Evolutionary conservation across 257 asterid species (phyloP).

Genomic region (Nicotiana undulata): DNA sequence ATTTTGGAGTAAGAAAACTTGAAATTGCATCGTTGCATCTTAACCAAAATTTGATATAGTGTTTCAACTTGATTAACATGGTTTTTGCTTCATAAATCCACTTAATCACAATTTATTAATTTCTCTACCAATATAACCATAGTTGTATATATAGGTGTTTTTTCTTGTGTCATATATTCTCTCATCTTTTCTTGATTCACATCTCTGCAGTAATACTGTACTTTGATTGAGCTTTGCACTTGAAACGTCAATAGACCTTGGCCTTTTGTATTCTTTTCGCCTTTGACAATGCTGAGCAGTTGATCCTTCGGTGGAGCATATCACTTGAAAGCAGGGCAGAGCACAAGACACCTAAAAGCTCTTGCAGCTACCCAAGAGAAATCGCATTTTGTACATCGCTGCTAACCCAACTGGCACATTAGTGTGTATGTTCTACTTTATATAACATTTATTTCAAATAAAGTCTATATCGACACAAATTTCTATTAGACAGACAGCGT

Average conservation of each 20-base stretch:
- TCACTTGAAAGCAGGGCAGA: not conserved
- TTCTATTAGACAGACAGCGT: not conserved
- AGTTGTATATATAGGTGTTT: not conserved
- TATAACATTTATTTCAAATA: not conserved
- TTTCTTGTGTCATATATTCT: not conserved
- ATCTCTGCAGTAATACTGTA: not conserved
- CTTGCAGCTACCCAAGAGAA: not conserved
- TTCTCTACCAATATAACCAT: not conserved
- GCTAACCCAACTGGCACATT: not conserved
- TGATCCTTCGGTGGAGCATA: not conserved
- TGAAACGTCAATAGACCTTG: not conserved
- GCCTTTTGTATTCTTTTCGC: not conserved
- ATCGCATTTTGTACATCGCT: not conserved
- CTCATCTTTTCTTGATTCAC: not conserved
- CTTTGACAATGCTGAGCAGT: not conserved
- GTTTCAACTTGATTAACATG: not conserved
- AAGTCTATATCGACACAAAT: not conserved
- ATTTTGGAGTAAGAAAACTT: not conserved
- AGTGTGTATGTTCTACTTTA: not conserved
- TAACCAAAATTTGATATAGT: not conserved
- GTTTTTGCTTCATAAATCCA: not conserved
- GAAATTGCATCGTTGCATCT: not conserved
- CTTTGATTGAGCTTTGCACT: not conserved
- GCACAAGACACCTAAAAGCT: not conserved
- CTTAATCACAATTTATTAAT: not conserved